phyloP scores from a whole-genome alignment of 805 yeast species.

The Ogataea thermomethanolica region DNA sequence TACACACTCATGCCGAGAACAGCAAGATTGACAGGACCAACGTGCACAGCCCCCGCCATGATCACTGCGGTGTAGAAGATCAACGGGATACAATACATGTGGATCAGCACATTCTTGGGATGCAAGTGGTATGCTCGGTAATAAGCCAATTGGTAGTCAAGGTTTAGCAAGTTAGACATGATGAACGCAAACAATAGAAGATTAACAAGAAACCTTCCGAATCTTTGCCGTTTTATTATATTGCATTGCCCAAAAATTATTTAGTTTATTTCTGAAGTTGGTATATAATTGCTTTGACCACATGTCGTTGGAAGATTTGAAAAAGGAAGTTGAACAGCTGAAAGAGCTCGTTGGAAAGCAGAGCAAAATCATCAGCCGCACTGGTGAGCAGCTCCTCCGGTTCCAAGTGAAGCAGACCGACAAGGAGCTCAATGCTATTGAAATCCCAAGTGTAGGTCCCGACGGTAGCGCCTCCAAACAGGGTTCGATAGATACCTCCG shows the following conservation, averaged over 20 bases:
- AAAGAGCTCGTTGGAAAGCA: constrained; percentile 60
- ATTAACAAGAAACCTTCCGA: no score
- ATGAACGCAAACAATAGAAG: not conserved
- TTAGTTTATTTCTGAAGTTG: no score
- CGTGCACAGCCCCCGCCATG: constrained; percentile 19
- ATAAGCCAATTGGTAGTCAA: constrained; percentile 54
- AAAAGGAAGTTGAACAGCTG: constrained; percentile 49
- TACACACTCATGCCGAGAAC: constrained; percentile 44
- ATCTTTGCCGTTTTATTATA: no score
- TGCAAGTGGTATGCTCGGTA: constrained; percentile 42
- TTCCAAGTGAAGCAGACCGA: constrained; percentile 59
- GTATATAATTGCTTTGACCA: no score
- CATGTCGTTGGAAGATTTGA: constrained; percentile 29
- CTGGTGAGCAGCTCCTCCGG: constrained; percentile 76
- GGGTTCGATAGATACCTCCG: constrained; percentile 40
- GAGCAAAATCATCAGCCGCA: constrained; percentile 58
- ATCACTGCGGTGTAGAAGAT: constrained; percentile 58
- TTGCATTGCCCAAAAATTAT: no score
- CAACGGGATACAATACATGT: constrained; percentile 73
- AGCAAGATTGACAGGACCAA: constrained; percentile 35
- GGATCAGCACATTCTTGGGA: constrained; percentile 65
- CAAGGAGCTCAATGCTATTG: constrained; percentile 22
- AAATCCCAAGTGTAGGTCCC: constrained; percentile 22
- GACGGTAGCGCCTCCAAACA: constrained; percentile 14
- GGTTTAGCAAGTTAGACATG: constrained; percentile 30